These are phyloP conservation scores for Lenzites betulinus DNA, from an alignment of 768 basidiomycete species.

Conservation along the genomic window DNA sequence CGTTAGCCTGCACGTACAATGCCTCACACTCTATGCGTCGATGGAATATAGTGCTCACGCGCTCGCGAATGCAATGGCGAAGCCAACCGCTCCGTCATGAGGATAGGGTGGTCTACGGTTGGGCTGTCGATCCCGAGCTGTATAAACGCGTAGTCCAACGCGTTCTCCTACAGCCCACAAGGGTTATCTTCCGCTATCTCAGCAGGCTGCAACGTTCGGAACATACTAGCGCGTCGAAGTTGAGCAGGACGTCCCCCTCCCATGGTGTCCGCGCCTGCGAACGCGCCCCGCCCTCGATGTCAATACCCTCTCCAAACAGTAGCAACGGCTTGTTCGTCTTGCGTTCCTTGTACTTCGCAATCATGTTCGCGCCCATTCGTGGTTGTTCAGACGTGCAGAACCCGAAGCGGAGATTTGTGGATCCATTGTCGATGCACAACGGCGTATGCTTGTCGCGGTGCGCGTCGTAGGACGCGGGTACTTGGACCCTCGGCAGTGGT, in stretches of 20 bases:
- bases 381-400: conserved; percentile 67
- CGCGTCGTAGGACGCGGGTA: conserved; percentile 49
- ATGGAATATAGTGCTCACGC: conserved; percentile 50
- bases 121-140: conserved; percentile 80
- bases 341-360: conserved; percentile 90
- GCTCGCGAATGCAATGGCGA: conserved; percentile 88
- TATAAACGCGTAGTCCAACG: conserved; percentile 89
- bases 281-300: conserved; percentile 82
- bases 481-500: conserved; percentile 38
- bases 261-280: conserved; percentile 80
- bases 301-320: conserved; percentile 86
- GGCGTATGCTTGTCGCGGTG: conserved; percentile 58
- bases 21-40: not conserved
- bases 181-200: conserved; percentile 2
- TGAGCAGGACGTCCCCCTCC: conserved; percentile 92
- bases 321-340: conserved; percentile 79
- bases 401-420: conserved; percentile 80
- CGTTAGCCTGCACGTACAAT: not conserved
- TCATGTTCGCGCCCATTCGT: conserved; percentile 63
- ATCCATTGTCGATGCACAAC: conserved; percentile 88
- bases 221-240: conserved; percentile 91
- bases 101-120: conserved; percentile 79
- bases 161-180: conserved; percentile 72
- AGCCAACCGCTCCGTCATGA: conserved; percentile 91
- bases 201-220: not conserved